Base-by-base conservation (phyloP, 306 rosid genomes). In the Prunus dulcis region DNA sequence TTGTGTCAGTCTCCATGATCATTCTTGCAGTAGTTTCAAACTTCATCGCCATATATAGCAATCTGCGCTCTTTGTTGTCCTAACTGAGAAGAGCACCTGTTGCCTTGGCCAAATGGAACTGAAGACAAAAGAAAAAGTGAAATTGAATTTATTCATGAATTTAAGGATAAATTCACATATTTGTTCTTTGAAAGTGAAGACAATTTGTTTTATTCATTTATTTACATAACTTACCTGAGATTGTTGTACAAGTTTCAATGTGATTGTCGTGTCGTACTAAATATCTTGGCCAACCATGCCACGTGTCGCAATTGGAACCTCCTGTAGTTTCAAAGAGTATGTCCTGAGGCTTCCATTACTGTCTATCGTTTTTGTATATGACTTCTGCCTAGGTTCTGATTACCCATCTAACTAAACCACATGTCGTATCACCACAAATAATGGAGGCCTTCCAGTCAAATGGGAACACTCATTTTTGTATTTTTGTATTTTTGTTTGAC, bases 1-100 rank as follows among this genome's bases (percentile, higher is more conserved):
- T 80, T 63, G 14, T 79, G 50, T 72, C 84, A 0, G 11, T 76
- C n/a, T 63, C 72, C 77, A 73, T 85, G 86, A 72, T 85, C 38
- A 7, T 69, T 28, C 71, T 79, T 55, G 86, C 86, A 6, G 80
- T 76, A 6, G 34, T 76, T 60, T 57, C 88, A 3, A 82, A 79
- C 56, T n/a, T 67, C 55, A 51, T 85, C 18, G 86, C 78, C 38
- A 85, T 82, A 27, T 85, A 79, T 65, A 79, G 88, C n/a, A 80
- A 82, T 73, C 73, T 81, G 13, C 63, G 75, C 22, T 46, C 81
- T 50, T 64, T 72, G 75, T 71, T 77, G 67, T 47, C 78, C 52
- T 71, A 1, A 50, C 3, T 2, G 25, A 17, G 8, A 14, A 1
- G 2, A 27, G 19, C 19, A 14, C 66, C 28, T 62, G 38, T 11